Evolutionary conservation across 495 filamentous ascomycete genomes (phyloP).

Genomic region (Apiosordaria backusii): DNA sequence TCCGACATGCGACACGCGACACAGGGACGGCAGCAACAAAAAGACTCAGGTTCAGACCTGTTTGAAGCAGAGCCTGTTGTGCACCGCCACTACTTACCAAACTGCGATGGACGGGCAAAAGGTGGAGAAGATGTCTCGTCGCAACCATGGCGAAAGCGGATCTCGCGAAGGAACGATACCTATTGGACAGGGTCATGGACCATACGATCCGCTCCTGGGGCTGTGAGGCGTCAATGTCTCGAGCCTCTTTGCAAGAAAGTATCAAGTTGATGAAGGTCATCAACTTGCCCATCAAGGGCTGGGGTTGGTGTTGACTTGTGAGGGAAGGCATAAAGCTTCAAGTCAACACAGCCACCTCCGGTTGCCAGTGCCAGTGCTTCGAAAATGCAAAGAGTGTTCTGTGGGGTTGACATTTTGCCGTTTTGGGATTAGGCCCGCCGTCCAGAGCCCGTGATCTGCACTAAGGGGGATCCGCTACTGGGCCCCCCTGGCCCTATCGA

Average conservation of each 20-base stretch:
- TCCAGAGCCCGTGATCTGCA: conserved; percentile 3
- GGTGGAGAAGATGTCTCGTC: background rate
- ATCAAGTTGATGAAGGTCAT: background rate
- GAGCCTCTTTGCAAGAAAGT: background rate
- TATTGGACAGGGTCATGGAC: background rate
- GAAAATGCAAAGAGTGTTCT: background rate
- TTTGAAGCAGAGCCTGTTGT: background rate
- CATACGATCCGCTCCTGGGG: conserved; percentile 4
- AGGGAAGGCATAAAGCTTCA: background rate
- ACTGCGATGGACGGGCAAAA: background rate
- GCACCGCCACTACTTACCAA: conserved; percentile 1
- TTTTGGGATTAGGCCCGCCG: conserved; percentile 5
- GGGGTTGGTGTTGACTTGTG: background rate
- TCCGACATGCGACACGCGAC: background rate
- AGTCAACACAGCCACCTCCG: conserved; percentile 9
- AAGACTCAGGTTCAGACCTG: background rate
- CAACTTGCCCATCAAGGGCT: background rate
- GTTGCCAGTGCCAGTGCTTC: background rate
- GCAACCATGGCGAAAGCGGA: background rate
- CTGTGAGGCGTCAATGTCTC: conserved; percentile 13
- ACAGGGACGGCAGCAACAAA: background rate
- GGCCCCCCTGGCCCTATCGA: background rate
- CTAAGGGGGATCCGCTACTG: conserved; percentile 10
- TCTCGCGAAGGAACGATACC: background rate
- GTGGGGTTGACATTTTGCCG: background rate